Conservation (phyloP, 73 alveolate genomes). For the Tetrahymena borealis region DNA sequence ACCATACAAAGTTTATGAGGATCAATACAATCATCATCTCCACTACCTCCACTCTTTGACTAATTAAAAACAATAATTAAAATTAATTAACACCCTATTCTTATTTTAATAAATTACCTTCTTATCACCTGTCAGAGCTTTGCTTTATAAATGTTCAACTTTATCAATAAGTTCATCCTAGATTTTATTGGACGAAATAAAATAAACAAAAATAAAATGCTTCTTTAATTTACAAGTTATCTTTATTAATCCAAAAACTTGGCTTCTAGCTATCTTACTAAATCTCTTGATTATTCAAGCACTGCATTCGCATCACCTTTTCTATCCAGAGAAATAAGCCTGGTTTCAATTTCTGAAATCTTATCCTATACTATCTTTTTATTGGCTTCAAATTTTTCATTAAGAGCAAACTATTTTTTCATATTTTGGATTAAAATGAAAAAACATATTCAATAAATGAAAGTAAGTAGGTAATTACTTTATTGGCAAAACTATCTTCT, state of each 20-base stretch:
- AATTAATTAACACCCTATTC: background rate
- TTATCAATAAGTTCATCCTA: background rate
- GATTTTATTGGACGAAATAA: too few relatives aligned
- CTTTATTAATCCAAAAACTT: background rate
- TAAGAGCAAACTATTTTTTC: background rate
- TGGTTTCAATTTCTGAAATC: background rate
- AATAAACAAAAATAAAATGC: too few relatives aligned
- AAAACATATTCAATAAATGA: background rate
- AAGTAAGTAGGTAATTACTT: background rate
- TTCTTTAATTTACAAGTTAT: background rate
- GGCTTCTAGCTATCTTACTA: background rate
- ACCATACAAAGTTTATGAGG: background rate
- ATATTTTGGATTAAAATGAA: background rate
- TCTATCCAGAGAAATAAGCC: background rate
- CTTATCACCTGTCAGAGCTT: background rate
- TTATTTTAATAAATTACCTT: background rate
- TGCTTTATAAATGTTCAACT: background rate
- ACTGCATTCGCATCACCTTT: background rate
- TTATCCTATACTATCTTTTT: background rate
- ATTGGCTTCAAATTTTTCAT: background rate
- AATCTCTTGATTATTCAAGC: background rate
- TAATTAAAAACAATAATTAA: too few relatives aligned
- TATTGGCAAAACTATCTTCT: background rate
- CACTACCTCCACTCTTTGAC: background rate
- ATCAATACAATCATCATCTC: background rate